Evolutionary conservation across 1,139 yeast genomes (phyloP).

Genomic region (Blastobotrys serpentis): DNA sequence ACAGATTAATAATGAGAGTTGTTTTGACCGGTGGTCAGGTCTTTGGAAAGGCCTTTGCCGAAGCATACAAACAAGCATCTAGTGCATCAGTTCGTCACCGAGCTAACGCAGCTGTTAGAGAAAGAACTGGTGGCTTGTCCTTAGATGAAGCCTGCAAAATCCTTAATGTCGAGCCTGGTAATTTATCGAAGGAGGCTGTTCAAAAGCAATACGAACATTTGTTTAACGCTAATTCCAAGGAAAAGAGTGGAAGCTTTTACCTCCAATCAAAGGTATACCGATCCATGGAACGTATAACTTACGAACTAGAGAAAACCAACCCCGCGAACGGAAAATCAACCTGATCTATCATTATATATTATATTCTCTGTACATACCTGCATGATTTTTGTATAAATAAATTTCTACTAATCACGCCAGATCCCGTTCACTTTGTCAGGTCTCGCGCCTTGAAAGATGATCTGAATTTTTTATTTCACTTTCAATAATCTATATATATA

Average conservation of each 20-base stretch:
- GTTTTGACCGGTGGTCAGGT: slow-evolving; percentile 93
- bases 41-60: slow-evolving; percentile 94
- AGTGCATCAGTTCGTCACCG: slow-evolving; percentile 71
- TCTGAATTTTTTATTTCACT: no score
- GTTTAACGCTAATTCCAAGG: slow-evolving; percentile 86
- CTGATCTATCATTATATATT: not conserved
- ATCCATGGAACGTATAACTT: slow-evolving; percentile 65
- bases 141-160: slow-evolving; percentile 91
- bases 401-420: not conserved
- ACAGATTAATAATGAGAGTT: slow-evolving; percentile 84
- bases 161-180: slow-evolving; percentile 63
- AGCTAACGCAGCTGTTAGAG: slow-evolving; percentile 58
- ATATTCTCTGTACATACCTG: slow-evolving; percentile 1
- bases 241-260: slow-evolving; percentile 91
- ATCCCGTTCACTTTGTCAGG: not conserved
- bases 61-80: slow-evolving; percentile 96
- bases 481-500: no score
- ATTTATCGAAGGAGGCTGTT: slow-evolving; percentile 58
- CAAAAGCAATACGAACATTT: slow-evolving; percentile 77
- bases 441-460: no score
- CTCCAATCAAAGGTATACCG: slow-evolving; percentile 88
- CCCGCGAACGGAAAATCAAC: not conserved
- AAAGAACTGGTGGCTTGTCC: slow-evolving; percentile 74
- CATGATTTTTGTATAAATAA: slow-evolving; percentile 1
- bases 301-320: slow-evolving; percentile 43